Evolutionary conservation across 139 green algal species (phyloP).

Genomic region (Spirogloea muscicola): DNA sequence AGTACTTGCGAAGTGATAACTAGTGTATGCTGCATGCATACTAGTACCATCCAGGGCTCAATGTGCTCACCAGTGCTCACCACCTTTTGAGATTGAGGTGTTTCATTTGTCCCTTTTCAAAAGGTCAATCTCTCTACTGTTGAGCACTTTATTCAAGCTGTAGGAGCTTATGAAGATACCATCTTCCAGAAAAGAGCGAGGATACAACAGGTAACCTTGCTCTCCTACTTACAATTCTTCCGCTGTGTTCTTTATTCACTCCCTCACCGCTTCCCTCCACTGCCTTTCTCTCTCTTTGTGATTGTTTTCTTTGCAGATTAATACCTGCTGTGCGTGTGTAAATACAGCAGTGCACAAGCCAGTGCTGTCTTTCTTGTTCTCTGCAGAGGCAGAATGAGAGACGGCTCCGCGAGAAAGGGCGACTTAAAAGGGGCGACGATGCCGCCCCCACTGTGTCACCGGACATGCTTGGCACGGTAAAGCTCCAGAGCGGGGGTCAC

Average conservation of each 20-base stretch:
- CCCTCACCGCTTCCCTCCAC: no score
- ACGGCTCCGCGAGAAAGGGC: constrained; percentile 14
- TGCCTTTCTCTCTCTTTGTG: no score
- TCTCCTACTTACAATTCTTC: neutral
- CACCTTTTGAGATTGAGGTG: neutral
- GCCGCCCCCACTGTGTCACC: constrained; percentile 7
- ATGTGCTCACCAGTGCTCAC: neutral
- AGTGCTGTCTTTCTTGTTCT: no score
- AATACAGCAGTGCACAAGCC: no score
- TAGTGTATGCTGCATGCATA: neutral
- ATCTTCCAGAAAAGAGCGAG: constrained; percentile 92
- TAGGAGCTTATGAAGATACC: constrained; percentile 78
- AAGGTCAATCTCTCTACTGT: constrained; percentile 74
- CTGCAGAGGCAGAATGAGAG: constrained; percentile 40
- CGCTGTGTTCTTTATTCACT: no score
- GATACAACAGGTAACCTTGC: constrained; percentile 50
- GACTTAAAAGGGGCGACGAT: constrained; percentile 16
- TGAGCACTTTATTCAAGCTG: constrained; percentile 82
- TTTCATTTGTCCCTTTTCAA: constrained; percentile 3
- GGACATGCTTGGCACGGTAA: neutral
- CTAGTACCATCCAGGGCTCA: neutral
- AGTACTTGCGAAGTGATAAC: neutral
- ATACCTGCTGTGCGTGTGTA: no score
- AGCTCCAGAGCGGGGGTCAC: no score
- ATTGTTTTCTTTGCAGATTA: no score